Percentiles rank a stretch among this genome's conserved stretches.
Conservation (phyloP, 192 early-diverging fungal genomes). For the Glomus cerebriforme region DNA sequence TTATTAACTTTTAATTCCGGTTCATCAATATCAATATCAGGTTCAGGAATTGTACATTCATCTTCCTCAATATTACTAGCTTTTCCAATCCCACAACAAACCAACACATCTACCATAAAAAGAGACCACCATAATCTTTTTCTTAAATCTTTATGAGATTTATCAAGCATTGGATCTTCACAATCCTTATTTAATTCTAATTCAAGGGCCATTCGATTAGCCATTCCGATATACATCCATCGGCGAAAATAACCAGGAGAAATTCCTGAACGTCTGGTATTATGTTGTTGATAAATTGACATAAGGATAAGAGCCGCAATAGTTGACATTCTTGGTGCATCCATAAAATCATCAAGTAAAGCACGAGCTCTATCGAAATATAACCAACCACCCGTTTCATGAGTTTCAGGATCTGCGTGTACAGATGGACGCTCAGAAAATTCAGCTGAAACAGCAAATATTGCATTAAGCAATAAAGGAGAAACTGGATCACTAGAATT, state of each 20-base stretch:
- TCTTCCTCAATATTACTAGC: conserved; percentile 22
- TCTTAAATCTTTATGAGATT: conserved; percentile 20
- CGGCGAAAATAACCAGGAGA: conserved; percentile 21
- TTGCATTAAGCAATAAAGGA: conserved; percentile 15
- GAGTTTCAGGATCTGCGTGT: not conserved
- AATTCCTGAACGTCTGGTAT: conserved; percentile 9
- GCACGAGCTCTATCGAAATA: conserved; percentile 13
- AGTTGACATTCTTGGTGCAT: conserved; percentile 25
- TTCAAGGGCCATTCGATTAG: conserved; percentile 30
- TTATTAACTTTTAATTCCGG: conserved; percentile 5
- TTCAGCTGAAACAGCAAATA: conserved; percentile 17
- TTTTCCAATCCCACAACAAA: conserved; percentile 19
- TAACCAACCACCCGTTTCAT: not conserved
- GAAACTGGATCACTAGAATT: conserved; percentile 7
- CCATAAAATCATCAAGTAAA: conserved; percentile 24
- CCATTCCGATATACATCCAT: conserved; percentile 28
- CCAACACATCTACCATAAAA: conserved; percentile 33
- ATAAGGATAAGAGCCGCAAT: conserved; percentile 27
- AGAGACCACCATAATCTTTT: conserved; percentile 31
- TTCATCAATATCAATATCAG: conserved; percentile 6
- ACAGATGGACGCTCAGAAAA: conserved; percentile 17
- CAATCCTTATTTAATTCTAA: conserved; percentile 29
- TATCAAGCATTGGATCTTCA: conserved; percentile 1
- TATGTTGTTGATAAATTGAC: conserved; percentile 26
- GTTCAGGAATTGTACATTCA: conserved; percentile 25